Evolutionary conservation across 148 eudicot species (phyloP), one percentile per base, ranked within the genome.

Genomic region (Vaccinium darrowii): DNA sequence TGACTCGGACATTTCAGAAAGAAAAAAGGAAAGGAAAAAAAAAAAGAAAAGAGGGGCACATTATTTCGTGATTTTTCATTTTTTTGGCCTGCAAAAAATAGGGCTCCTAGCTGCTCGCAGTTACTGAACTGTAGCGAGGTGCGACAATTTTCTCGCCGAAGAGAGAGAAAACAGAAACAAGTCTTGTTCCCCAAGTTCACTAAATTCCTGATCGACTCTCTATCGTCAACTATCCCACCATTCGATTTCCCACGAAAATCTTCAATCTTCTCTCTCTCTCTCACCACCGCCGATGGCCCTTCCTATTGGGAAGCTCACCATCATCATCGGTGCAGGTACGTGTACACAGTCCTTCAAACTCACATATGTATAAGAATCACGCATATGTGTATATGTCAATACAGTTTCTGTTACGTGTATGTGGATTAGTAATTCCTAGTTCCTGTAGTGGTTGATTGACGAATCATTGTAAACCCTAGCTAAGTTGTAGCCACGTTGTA

Each of bases 271-370:
- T 14, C 7, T 80, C 27, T n/a, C 39, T 36, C 39, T 56, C 58
- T 63, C 39, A 43, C 56, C 81, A 27, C n/a, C 27, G 76, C 39
- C 83, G 50, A 96, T 96, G 99, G 92, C 97, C 56, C 92, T 96
- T 52, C 86, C 95, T 63, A 77, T 94, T 19, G 99, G 95, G 78
- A 96, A 96, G 91, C 94, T 96, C 82, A 87, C 91, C 52, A 82
- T 96, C 84, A 88, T 96, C 87, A 85, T 95, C 79, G 99, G 99
- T 80, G 99, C 99, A 90, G 98, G 99, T 95, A 16, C 69, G 30
- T 73, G 18, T 82, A 15, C 49, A 84, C 54, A 18, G 15, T 43
- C 47, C 47, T 43, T 43, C 47, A 43, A 43, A 43, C 47, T 43
- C 47, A 4, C 47, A 43, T 43, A 0, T 43, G 47, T 43, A 43